A percentile compares a stretch with the other conserved stretches of the same genome.
Evolutionary conservation across 768 basidiomycete species (phyloP).

Genomic region (Trametes villosa): DNA sequence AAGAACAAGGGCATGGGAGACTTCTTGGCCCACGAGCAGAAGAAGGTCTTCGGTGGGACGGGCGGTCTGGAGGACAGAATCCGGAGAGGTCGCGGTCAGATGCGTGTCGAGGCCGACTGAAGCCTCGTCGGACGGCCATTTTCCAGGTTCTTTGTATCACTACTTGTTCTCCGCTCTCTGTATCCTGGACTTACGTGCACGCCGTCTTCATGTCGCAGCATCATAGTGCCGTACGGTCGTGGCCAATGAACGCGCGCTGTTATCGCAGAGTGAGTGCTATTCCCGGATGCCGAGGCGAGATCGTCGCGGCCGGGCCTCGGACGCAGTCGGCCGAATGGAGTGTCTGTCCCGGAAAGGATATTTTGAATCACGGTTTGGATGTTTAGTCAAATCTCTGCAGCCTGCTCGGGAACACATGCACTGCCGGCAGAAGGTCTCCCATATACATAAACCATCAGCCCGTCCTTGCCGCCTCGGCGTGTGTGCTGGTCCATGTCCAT

Average conservation of each 20-base stretch:
- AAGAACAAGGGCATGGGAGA: slow-evolving; percentile 79
- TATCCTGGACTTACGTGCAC: background rate
- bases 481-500: background rate
- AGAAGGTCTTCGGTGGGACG: slow-evolving; percentile 78
- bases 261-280: background rate
- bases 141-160: slow-evolving; percentile 4
- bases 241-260: too few relatives aligned
- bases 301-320: background rate
- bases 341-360: slow-evolving; percentile 13
- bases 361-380: slow-evolving; percentile 15
- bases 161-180: slow-evolving; percentile 5
- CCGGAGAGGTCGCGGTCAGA: slow-evolving; percentile 67
- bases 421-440: background rate
- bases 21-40: slow-evolving; percentile 84
- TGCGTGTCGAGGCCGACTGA: slow-evolving; percentile 69
- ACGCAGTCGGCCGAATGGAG: slow-evolving; percentile 11
- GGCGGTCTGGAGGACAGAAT: slow-evolving; percentile 84
- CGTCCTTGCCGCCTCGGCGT: background rate
- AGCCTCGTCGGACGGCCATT: background rate
- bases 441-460: slow-evolving; percentile 1
- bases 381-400: background rate
- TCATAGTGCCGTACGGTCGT: too few relatives aligned
- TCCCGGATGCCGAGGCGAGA: background rate
- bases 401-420: background rate
- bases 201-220: too few relatives aligned